Conservation (phyloP, 2,329 filamentous ascomycete genomes). For the Alternaria infectoria region DNA sequence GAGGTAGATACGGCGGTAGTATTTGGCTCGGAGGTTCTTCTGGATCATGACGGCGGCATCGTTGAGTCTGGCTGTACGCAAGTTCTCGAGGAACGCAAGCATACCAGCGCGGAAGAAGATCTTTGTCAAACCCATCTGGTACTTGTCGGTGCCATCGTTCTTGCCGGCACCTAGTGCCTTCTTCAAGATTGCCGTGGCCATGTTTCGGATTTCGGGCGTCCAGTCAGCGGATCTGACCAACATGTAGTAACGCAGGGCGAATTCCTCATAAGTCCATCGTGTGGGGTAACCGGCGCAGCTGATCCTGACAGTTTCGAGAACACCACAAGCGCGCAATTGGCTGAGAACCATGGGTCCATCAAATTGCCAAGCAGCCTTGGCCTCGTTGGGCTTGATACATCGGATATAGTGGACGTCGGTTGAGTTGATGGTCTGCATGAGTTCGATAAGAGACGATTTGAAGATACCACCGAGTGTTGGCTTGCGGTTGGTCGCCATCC, state of each 20-base stretch:
- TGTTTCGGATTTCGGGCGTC: constrained; percentile 91
- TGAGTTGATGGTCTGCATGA: constrained; percentile 97
- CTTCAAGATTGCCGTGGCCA: constrained; percentile 90
- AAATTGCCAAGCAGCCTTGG: constrained; percentile 95
- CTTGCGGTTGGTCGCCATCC: constrained; percentile 93
- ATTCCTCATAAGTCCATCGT: constrained; percentile 98
- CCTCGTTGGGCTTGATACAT: constrained; percentile 98
- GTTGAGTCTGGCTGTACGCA: constrained; percentile 87
- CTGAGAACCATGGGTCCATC: constrained; percentile 98
- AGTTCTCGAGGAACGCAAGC: constrained; percentile 95
- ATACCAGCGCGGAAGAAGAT: constrained; percentile 99
- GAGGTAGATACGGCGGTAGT: constrained; percentile 90
- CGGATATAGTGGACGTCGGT: constrained; percentile 99
- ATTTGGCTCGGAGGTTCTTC: constrained; percentile 95
- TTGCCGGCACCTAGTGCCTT: constrained; percentile 78
- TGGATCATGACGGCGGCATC: constrained; percentile 97
- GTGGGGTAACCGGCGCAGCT: constrained; percentile 97
- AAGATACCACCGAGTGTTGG: constrained; percentile 98
- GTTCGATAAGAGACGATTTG: constrained; percentile 95
- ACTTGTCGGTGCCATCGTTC: constrained; percentile 79
- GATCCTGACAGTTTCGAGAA: constrained; percentile 96
- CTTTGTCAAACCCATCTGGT: constrained; percentile 96
- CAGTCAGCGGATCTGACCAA: constrained; percentile 86
- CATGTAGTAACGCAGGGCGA: constrained; percentile 98
- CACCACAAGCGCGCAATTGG: constrained; percentile 96